Conservation (phyloP, 2,329 filamentous ascomycete genomes). For the Zasmidium angulare region DNA sequence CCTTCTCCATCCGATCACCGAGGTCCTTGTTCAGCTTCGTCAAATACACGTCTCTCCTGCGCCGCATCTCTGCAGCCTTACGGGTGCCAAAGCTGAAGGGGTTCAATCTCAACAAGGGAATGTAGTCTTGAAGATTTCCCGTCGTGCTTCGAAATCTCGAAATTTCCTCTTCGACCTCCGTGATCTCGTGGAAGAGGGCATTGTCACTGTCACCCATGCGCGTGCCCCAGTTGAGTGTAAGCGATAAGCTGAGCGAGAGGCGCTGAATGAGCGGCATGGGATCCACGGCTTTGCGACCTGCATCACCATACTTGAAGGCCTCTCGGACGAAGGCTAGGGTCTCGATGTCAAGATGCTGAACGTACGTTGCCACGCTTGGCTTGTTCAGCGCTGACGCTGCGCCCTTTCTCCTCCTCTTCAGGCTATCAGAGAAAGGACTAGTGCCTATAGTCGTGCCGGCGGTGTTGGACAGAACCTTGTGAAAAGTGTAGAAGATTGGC, state of each 20-base stretch:
- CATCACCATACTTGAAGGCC: slow-evolving; percentile 57
- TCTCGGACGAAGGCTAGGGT: slow-evolving; percentile 64
- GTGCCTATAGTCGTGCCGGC: slow-evolving; percentile 69
- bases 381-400: slow-evolving; percentile 66
- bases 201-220: slow-evolving; percentile 61
- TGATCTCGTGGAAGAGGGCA: slow-evolving; percentile 62
- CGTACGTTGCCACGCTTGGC: slow-evolving; percentile 62
- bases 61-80: slow-evolving; percentile 60
- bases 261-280: slow-evolving; percentile 69
- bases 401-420: slow-evolving; percentile 64
- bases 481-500: slow-evolving; percentile 48
- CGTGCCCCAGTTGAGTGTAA: slow-evolving; percentile 67
- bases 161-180: slow-evolving; percentile 62
- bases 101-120: slow-evolving; percentile 59
- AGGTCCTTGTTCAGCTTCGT: slow-evolving; percentile 58
- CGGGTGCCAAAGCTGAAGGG: slow-evolving; percentile 60
- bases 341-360: slow-evolving; percentile 63
- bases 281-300: slow-evolving; percentile 56
- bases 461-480: slow-evolving; percentile 61
- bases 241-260: slow-evolving; percentile 59
- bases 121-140: slow-evolving; percentile 62
- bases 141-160: slow-evolving; percentile 61
- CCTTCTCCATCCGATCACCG: slow-evolving; percentile 61
- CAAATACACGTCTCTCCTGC: slow-evolving; percentile 61
- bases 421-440: slow-evolving; percentile 63